Base-by-base conservation (phyloP, 345 rosid genomes). In the Kandelia obovata region DNA sequence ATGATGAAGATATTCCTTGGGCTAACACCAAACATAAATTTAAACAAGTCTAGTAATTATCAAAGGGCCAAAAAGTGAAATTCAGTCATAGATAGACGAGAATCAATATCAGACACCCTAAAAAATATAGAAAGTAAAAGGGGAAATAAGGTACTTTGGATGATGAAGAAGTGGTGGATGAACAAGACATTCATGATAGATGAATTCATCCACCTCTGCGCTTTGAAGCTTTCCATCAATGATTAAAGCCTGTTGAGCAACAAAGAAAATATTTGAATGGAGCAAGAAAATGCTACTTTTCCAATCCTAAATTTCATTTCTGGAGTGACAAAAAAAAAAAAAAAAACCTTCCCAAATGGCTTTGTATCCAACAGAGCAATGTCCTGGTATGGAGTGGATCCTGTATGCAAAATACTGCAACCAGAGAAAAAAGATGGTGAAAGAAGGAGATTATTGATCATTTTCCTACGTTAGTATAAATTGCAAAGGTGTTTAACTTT, bases 181-280 rank as follows among this genome's bases (percentile, higher is more conserved):
- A 72, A 87, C 84, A 34, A 85, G 83, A 51, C 75, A 87, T 73
- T 87, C 92, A 78, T 87, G 92, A 74, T 85, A 87, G 65, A 87
- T 87, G 75, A 87, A 85, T 63, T 87, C 92, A 75, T 87, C 92
- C 30, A 77, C 80, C 72, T 87, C 92, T 34, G 92, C 92, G 77
- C 89, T 87, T 59, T 87, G 92, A 47, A 85, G 83, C 84, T 87
- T 87, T 32, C 92, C 92, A 79, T 87, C 92, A 69, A 87, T 83
- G 19, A 87, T 82, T 34, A 87, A 39, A 52, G 83, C 88, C 92
- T 87, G 75, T 31, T 2, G 21, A 15, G 19, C 31, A 43, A 21
- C 58, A 53, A 10, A 39, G 47, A 39, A 39, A 8, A 7, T 53
- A 7, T 21, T 4, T 53, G 17, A 11, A 61, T 26, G 30, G 46